These are phyloP conservation scores for Nicotiana undulata DNA, from an alignment of 257 asterid species.

Conservation along the genomic window DNA sequence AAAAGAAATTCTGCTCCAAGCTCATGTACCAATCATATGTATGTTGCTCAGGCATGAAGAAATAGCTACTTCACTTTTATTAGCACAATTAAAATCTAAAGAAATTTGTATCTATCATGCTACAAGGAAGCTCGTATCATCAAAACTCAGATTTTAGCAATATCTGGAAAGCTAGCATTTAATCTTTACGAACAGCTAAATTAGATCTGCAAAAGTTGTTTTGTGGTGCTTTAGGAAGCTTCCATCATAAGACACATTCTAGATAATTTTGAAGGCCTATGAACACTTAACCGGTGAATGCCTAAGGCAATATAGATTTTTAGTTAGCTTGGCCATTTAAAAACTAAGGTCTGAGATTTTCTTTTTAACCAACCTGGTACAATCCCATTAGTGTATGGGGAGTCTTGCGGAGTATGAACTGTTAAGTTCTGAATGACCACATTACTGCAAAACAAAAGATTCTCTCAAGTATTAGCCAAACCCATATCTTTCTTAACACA, in stretches of 20 bases:
- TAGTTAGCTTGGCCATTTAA: not conserved
- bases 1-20: not conserved
- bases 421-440: conserved; percentile 88
- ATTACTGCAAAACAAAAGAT: conserved; percentile 47
- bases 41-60: not conserved
- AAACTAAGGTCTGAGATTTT: not conserved
- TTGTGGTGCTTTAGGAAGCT: not conserved
- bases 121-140: not conserved
- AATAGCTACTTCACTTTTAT: not conserved
- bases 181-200: not conserved
- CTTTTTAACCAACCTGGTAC: conserved; percentile 72
- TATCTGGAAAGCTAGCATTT: not conserved
- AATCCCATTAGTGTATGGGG: conserved; percentile 78
- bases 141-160: not conserved
- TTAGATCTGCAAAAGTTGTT: not conserved
- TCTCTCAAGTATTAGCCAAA: not conserved
- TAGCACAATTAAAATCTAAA: not conserved
- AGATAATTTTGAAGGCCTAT: not conserved
- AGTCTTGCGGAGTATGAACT: conserved; percentile 59
- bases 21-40: not conserved
- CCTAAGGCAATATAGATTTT: not conserved
- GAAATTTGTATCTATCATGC: not conserved
- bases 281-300: not conserved
- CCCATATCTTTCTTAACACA: not conserved
- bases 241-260: not conserved